A percentile compares a stretch with the other conserved stretches of the same genome.
phyloP scores from a whole-genome alignment of 805 yeast genomes.

The Candida maesae region DNA sequence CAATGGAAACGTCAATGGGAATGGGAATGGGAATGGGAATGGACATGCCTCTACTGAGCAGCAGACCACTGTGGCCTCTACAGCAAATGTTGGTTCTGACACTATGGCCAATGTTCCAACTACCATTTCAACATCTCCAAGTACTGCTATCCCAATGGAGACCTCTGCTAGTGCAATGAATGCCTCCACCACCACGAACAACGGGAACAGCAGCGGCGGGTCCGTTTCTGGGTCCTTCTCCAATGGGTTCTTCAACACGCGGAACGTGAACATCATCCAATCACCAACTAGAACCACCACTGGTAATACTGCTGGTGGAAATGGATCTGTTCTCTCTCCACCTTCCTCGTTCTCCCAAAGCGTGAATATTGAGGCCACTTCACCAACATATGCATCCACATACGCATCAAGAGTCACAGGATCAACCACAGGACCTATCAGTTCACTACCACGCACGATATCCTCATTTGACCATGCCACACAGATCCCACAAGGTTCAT shows the following conservation, averaged over 20 bases:
- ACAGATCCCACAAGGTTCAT: too few relatives aligned
- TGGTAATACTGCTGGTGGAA: too few relatives aligned
- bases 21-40: constrained; percentile 2
- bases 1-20: constrained; percentile 5
- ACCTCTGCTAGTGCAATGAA: background rate
- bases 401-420: constrained; percentile 6
- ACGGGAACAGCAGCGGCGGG: too few relatives aligned
- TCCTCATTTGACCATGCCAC: too few relatives aligned
- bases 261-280: background rate
- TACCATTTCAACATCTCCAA: background rate
- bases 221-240: too few relatives aligned
- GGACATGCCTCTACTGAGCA: background rate
- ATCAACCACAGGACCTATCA: too few relatives aligned
- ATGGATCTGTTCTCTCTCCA: background rate
- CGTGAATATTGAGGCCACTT: background rate
- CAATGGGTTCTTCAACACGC: constrained; percentile 7
- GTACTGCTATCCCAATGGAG: background rate
- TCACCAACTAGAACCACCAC: background rate
- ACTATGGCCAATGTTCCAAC: background rate
- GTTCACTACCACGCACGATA: constrained; percentile 8
- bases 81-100: background rate
- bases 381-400: constrained; percentile 1
- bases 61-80: background rate
- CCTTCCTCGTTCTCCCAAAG: background rate
- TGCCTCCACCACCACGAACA: background rate